Evolutionary conservation across 371 early-diverging fungal genomes (phyloP).

Genomic region (Mucor velutinosus): DNA sequence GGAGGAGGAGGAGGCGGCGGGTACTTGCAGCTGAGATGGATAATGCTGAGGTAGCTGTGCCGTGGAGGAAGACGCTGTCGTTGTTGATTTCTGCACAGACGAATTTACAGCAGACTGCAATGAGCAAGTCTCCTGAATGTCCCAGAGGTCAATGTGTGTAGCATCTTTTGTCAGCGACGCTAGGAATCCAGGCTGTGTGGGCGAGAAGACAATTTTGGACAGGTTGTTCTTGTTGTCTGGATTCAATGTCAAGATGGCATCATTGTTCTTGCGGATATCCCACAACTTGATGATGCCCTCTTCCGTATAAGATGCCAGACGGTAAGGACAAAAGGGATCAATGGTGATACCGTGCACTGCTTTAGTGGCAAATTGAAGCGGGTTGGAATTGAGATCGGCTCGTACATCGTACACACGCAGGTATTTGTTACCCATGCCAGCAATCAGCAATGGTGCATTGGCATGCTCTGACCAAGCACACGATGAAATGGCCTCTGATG

Average conservation of each 20-base stretch:
- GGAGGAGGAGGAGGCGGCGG: too few relatives aligned
- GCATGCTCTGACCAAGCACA: conserved; percentile 71
- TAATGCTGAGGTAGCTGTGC: background rate
- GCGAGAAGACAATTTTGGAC: conserved; percentile 65
- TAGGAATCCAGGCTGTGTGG: conserved; percentile 63
- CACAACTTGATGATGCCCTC: conserved; percentile 77
- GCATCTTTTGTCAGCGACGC: conserved; percentile 69
- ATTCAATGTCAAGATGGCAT: conserved; percentile 50
- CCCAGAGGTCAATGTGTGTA: conserved; percentile 60
- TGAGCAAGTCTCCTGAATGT: conserved; percentile 61
- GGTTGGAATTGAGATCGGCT: conserved; percentile 34
- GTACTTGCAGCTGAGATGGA: background rate
- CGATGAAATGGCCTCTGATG: conserved; percentile 72
- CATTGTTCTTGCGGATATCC: conserved; percentile 73
- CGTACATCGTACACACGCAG: conserved; percentile 76
- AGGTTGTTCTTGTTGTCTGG: conserved; percentile 46
- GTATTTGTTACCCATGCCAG: conserved; percentile 79
- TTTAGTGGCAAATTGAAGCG: conserved; percentile 68
- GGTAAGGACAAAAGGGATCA: conserved; percentile 74
- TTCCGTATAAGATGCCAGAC: conserved; percentile 75
- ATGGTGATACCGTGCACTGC: conserved; percentile 71
- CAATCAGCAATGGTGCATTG: conserved; percentile 58
- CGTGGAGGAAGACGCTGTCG: background rate
- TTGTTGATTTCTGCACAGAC: conserved; percentile 9
- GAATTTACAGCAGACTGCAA: conserved; percentile 24